phyloP scores from a whole-genome alignment of 768 basidiomycete genomes.

The Cystoderma amianthinum region DNA sequence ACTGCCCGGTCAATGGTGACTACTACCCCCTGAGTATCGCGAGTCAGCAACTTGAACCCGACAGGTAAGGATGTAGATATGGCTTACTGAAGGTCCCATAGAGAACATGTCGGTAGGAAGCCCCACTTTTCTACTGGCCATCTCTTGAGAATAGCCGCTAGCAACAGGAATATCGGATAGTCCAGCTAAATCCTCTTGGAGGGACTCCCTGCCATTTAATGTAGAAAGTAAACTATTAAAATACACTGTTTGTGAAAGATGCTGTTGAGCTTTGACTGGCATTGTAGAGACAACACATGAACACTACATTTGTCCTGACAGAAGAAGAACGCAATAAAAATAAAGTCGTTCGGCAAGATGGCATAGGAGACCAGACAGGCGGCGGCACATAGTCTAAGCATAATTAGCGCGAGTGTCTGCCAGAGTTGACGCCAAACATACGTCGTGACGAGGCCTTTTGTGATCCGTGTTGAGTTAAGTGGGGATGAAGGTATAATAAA shows the following conservation, averaged over 20 bases:
- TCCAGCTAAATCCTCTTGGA: not conserved
- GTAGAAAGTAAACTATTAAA: not conserved
- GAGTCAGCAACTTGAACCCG: too few species aligned
- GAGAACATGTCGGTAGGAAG: too few species aligned
- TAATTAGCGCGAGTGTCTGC: not conserved
- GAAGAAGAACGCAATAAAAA: slow-evolving; percentile 47
- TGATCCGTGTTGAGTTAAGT: too few species aligned
- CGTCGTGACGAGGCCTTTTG: not conserved
- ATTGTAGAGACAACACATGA: not conserved
- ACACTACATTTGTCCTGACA: slow-evolving; percentile 75
- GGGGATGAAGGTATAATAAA: too few species aligned
- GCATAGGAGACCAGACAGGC: not conserved
- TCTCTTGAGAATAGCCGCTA: too few species aligned
- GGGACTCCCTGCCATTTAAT: not conserved
- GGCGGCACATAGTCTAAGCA: not conserved
- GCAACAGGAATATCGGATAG: not conserved
- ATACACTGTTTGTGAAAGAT: not conserved
- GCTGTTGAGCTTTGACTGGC: too few species aligned
- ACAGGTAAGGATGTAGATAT: too few species aligned
- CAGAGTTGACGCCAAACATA: not conserved
- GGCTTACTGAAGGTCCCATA: too few species aligned
- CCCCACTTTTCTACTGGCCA: too few species aligned
- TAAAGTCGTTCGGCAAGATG: not conserved
- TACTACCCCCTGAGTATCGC: too few species aligned
- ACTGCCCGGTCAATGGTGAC: too few species aligned